Base-by-base conservation (phyloP, 768 basidiomycete species). In the Serendipita indica region DNA sequence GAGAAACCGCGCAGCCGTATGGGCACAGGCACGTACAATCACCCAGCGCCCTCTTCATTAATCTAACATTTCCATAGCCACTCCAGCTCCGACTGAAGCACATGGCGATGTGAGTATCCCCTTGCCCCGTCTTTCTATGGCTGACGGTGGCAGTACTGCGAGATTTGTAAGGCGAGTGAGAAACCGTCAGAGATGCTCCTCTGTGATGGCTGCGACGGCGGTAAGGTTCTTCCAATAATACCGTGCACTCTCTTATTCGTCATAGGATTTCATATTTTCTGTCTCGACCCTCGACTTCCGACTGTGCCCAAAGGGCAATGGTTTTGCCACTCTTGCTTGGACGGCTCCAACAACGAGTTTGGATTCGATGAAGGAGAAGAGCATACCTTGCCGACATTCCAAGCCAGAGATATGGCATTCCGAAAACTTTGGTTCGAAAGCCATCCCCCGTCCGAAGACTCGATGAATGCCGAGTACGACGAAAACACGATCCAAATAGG, bases 321-420 rank as follows among this genome's bases (percentile, higher is more conserved):
- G 94, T 97, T 82, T 68, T 99, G 96, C 69, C 86, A 86, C 64
- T 82, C 83, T 2, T 99, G 96, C 67, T 74, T 99, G 20, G 78
- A 91, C 37, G 85, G 83, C 35, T 93, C 89, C 0, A 93, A 94
- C 10, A 88, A 88, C 57, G 96, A 97, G 71, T 99, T 89, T 65
- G 96, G 96, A 30, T 99, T 98, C 66, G 96, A 97, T 65, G 93
- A 97, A 66, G 96, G 96, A 37, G 86, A 97, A 70, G 94, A 98
- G 64, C 96, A 99, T 69, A 82, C 82, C 61, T 77, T 99, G 35
- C 79, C 86, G 27, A 90, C 82, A 65, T 98, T 98, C 71, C 90
- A 92, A 65, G 86, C 85, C 43, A 81, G 93, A 33, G 96, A 96
- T 66, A 74, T 77, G 22, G 89, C 88, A 64, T 99, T 99, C 71